Evolutionary conservation across 2,329 filamentous ascomycete species (phyloP), one percentile per base, ranked within the genome.

Genomic region (Didymellaceae sp.): DNA sequence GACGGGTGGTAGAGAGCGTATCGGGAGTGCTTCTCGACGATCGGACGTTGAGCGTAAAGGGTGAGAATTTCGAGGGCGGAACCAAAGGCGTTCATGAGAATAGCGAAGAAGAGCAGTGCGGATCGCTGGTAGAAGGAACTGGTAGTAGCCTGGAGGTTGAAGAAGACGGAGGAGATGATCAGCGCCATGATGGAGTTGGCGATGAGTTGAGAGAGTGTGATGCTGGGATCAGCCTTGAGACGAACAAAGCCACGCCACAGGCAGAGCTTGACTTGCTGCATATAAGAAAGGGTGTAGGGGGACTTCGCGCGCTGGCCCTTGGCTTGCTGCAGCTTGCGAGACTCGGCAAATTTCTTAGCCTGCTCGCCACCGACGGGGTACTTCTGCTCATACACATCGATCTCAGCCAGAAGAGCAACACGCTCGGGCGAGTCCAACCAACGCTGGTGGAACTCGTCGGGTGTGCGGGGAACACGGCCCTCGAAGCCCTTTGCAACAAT

Each of bases 1-100:
- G 88, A 91, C 0, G 92, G 91, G 65, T 96, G 92, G 65, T 96
- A 96, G 14, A 96, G 80, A 14, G 91, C 91, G 69, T 96, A 96
- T 50, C 88, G 85, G 47, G 82, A 77, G 63, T 97, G 92, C 71
- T 96, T 96, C 69, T 96, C 91, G 53, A 97, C 90, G 63, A 96
- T 96, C 1, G 89, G 88, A 28, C 92, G 87, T 82, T 96, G 91
- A 2, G 89, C 84, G 68, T 94, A 97, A 4, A 96, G 81, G 0
- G 89, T 91, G 25, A 94, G 74, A 68, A 96, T 94, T 80, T 94
- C 90, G 30, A 94, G 81, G 47, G 88, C 88, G 68, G 85, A 88
- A 55, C 86, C 82, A 66, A 95, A 94, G 37, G 90, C 90, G 72
- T 94, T 95, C 78, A 94, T 86, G 53, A 96, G 78, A 65, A 91